A percentile compares a stretch with the other conserved stretches of the same genome.
Conservation (phyloP, 1,284 basidiomycete genomes). For the Ceratobasidium theobromae region DNA sequence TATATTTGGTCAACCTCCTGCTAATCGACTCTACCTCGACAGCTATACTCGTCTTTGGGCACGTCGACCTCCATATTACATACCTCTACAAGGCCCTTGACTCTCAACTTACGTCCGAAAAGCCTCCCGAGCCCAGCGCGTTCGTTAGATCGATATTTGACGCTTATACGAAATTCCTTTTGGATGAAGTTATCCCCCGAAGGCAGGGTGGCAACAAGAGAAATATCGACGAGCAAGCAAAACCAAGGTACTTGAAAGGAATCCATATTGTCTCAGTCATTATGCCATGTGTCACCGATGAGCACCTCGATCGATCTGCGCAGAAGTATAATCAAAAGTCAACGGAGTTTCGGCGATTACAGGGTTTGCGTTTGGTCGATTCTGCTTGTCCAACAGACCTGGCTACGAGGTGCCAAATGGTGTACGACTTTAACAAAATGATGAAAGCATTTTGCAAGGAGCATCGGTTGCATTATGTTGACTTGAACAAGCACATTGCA, state of each 20-base stretch:
- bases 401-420: conserved; percentile 18
- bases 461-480: conserved; percentile 10
- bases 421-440: conserved; percentile 15
- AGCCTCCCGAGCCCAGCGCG: conserved; percentile 12
- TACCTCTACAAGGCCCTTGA: conserved; percentile 30
- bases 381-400: conserved; percentile 21
- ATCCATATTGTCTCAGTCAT: conserved; percentile 24
- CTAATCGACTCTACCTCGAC: background rate
- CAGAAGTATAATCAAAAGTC: conserved; percentile 31
- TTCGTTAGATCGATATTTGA: conserved; percentile 22
- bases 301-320: conserved; percentile 27
- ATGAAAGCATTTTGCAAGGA: conserved; percentile 25
- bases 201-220: background rate
- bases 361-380: conserved; percentile 15
- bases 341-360: conserved; percentile 3
- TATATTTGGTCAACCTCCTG: background rate
- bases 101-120: conserved; percentile 14
- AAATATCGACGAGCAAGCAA: background rate
- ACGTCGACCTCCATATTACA: conserved; percentile 29
- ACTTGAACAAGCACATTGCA: conserved; percentile 22
- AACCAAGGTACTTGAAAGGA: conserved; percentile 8
- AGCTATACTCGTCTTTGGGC: conserved; percentile 22
- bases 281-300: conserved; percentile 27
- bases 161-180: conserved; percentile 18
- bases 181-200: conserved; percentile 17